These are phyloP conservation scores for Hemisphaericaspora xylanilytica DNA, from an alignment of 1,139 yeast species.

Conservation along the genomic window DNA sequence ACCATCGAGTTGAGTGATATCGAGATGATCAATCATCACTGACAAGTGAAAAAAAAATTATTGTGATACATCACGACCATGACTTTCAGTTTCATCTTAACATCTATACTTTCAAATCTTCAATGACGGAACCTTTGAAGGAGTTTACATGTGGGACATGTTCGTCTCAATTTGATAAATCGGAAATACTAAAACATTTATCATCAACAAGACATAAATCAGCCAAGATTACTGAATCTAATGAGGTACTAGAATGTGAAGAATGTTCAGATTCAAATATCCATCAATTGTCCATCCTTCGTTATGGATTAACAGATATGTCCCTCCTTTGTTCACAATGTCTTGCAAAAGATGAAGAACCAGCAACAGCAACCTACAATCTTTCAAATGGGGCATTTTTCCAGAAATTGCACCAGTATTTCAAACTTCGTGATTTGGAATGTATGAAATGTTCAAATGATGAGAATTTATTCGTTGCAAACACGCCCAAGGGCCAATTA, in stretches of 20 bases:
- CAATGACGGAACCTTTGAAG: constrained; percentile 1
- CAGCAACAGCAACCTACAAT: constrained; percentile 50
- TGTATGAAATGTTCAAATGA: constrained; percentile 48
- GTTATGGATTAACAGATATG: constrained; percentile 59
- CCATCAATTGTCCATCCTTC: constrained; percentile 49
- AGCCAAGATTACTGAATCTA: constrained; percentile 29
- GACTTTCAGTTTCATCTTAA: too few relatives aligned
- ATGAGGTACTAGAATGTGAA: constrained; percentile 53
- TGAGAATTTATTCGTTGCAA: constrained; percentile 38
- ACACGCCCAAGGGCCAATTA: constrained; percentile 18
- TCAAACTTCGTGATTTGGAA: constrained; percentile 48
- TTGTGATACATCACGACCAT: too few relatives aligned
- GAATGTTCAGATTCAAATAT: constrained; percentile 55
- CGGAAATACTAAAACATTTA: constrained; percentile 42
- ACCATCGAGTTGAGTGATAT: too few relatives aligned
- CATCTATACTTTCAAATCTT: neutral
- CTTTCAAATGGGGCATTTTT: constrained; percentile 56
- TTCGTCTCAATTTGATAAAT: constrained; percentile 18
- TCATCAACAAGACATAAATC: constrained; percentile 55
- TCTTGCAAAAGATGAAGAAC: constrained; percentile 39
- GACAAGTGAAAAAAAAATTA: too few relatives aligned
- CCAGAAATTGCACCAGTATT: constrained; percentile 45
- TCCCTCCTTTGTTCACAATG: constrained; percentile 50
- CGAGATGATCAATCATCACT: too few relatives aligned
- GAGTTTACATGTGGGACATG: constrained; percentile 33